phyloP scores from a whole-genome alignment of 192 early-diverging fungal species.

The Obelidium mucronatum region DNA sequence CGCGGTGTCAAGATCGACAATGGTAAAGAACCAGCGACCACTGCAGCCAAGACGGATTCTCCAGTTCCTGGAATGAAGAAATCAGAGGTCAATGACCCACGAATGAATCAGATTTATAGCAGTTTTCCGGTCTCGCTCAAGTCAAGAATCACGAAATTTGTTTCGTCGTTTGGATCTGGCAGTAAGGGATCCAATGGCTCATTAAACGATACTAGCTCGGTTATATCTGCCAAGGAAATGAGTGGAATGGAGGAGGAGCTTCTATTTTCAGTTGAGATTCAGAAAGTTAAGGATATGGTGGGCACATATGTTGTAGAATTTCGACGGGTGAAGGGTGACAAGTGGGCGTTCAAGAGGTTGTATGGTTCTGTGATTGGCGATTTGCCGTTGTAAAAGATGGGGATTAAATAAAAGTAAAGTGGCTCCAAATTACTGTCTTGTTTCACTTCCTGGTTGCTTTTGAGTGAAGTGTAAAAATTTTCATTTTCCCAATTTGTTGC shows the following conservation, averaged over 20 bases:
- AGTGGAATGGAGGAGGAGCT: conserved; percentile 19
- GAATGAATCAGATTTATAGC: conserved; percentile 2
- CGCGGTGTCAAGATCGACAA: conserved; percentile 10
- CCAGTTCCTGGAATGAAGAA: neutral
- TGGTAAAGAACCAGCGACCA: neutral
- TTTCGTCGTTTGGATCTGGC: neutral
- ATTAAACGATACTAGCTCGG: neutral
- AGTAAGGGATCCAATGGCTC: neutral
- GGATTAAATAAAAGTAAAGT: neutral
- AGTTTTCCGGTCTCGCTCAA: conserved; percentile 15
- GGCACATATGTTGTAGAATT: conserved; percentile 33
- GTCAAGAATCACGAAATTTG: conserved; percentile 1
- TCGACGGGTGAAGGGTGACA: conserved; percentile 22
- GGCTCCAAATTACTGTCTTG: neutral
- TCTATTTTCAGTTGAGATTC: conserved; percentile 5
- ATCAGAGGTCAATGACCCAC: neutral
- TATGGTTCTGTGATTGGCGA: conserved; percentile 16
- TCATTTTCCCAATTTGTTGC: neutral
- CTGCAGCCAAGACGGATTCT: neutral
- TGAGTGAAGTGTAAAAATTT: neutral
- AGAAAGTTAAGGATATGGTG: conserved; percentile 10
- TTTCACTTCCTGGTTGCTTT: neutral
- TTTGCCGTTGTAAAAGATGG: conserved; percentile 26
- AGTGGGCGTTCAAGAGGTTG: conserved; percentile 39
- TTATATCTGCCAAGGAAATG: neutral